A percentile compares a stretch with the other conserved stretches of the same genome.
Evolutionary conservation across 2,329 filamentous ascomycete genomes (phyloP).

Genomic region (Fusarium sp.): DNA sequence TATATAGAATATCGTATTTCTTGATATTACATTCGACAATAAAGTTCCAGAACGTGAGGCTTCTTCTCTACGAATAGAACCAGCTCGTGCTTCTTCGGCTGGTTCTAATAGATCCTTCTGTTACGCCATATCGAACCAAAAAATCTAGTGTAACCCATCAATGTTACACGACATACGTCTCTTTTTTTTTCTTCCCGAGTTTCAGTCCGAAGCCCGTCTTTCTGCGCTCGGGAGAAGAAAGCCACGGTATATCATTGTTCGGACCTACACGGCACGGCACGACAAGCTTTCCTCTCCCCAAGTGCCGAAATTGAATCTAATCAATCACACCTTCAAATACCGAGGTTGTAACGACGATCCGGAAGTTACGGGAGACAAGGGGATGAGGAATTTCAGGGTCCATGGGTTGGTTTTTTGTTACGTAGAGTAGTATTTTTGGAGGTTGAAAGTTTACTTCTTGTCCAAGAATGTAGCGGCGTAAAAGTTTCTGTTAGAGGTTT

Average conservation of each 20-base stretch:
- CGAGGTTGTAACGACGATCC: constrained; percentile 7
- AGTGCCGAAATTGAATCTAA: constrained; percentile 18
- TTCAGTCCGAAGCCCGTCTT: background rate
- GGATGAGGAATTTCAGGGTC: background rate
- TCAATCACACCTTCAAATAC: constrained; percentile 21
- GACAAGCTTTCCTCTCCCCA: background rate
- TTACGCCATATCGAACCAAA: background rate
- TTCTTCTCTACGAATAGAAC: background rate
- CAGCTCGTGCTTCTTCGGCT: background rate
- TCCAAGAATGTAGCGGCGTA: background rate
- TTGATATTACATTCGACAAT: background rate
- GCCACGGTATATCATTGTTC: background rate
- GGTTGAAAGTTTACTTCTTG: background rate
- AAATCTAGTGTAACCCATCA: background rate
- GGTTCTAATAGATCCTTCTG: background rate
- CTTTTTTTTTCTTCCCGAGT: background rate
- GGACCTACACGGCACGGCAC: background rate
- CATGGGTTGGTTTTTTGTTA: background rate
- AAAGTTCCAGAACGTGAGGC: background rate
- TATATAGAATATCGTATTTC: background rate
- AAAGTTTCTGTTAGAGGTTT: background rate
- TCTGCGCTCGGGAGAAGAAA: background rate
- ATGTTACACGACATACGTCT: background rate
- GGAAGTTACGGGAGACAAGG: background rate
- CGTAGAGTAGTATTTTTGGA: background rate